Base-by-base conservation (phyloP, 352 stramenopile genomes). In the Phytophthora vignae region DNA sequence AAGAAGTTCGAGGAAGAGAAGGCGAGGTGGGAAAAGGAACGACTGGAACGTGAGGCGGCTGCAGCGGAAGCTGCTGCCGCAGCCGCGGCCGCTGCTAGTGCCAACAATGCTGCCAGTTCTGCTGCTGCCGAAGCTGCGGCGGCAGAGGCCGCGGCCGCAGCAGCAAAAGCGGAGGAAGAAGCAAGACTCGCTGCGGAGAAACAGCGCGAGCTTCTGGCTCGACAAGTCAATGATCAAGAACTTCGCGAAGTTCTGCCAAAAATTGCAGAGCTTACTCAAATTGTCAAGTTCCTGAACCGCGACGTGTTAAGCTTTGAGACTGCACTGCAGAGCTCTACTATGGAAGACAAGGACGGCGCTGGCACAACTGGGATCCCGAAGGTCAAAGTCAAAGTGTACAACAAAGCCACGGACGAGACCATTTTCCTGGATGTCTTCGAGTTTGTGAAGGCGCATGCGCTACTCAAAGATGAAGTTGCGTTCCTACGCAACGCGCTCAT, bases 341-440 rank as follows among this genome's bases (percentile, higher is more conserved):
- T 74, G 46, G 64, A 74, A 64, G 78, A 84, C 10, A 89, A 90
- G 19, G 71, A 75, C 17, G 66, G 60, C 8, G 64, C 56, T 61
- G 71, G 72, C 7, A 71, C 58, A 27, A 67, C 55, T 19, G 60
- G 77, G 11, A 93, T 95, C 61, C 91, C 92, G 4, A 94, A 94
- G 53, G 90, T 97, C 65, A 98, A 97, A 67, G 89, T 98, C 71
- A 96, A 97, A 74, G 90, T 98, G 57, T 79, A 92, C 74, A 97
- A 98, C 78, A 90, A 86, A 29, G 77, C 83, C 11, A 96, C 90
- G 8, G 90, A 97, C 63, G 90, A 97, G 72, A 93, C 87, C 15
- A 98, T 98, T 69, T 94, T 98, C 67, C 77, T 98, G 0, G 94
- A 98, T 65, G 92, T 97, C 12, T 97, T 98, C 75, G 95, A 98